Conservation (phyloP, 495 filamentous ascomycete species). For the Cudoniella acicularis region DNA sequence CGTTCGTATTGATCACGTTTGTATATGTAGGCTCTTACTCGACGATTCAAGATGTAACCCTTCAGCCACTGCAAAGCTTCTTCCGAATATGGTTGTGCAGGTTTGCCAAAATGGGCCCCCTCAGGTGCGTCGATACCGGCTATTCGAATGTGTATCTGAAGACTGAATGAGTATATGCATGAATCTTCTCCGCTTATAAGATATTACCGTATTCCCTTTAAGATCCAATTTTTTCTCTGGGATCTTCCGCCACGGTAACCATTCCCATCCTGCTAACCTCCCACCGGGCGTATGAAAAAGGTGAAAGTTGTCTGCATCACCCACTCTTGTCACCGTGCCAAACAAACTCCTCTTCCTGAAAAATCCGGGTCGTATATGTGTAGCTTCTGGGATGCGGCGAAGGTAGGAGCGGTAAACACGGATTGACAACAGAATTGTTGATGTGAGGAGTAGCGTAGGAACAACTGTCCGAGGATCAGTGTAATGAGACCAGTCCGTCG, state of each 20-base stretch:
- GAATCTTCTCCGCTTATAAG: no score
- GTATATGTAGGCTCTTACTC: constrained; percentile 76
- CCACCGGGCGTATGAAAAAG: constrained; percentile 93
- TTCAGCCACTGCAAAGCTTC: constrained; percentile 80
- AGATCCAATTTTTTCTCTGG: constrained; percentile 63
- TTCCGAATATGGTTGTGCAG: constrained; percentile 75
- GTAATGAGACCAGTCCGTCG: constrained; percentile 64
- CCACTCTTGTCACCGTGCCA: constrained; percentile 86
- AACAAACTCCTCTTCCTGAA: constrained; percentile 72
- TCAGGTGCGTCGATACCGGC: constrained; percentile 94
- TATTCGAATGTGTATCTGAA: constrained; percentile 75
- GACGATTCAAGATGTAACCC: constrained; percentile 64
- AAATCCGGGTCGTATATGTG: constrained; percentile 62
- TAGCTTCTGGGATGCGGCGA: constrained; percentile 72
- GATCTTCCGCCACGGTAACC: constrained; percentile 63
- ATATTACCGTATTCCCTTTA: constrained; percentile 78
- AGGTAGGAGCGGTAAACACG: constrained; percentile 70
- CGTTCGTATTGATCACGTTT: constrained; percentile 88
- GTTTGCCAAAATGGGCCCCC: constrained; percentile 82
- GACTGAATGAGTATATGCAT: constrained; percentile 12
- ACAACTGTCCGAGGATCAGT: constrained; percentile 61
- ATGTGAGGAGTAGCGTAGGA: constrained; percentile 66
- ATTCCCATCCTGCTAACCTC: constrained; percentile 82
- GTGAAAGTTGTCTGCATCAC: constrained; percentile 93
- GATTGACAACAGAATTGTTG: constrained; percentile 54